Evolutionary conservation across 1,284 basidiomycete species (phyloP).

Genomic region (Papiliotrema nemorosa): DNA sequence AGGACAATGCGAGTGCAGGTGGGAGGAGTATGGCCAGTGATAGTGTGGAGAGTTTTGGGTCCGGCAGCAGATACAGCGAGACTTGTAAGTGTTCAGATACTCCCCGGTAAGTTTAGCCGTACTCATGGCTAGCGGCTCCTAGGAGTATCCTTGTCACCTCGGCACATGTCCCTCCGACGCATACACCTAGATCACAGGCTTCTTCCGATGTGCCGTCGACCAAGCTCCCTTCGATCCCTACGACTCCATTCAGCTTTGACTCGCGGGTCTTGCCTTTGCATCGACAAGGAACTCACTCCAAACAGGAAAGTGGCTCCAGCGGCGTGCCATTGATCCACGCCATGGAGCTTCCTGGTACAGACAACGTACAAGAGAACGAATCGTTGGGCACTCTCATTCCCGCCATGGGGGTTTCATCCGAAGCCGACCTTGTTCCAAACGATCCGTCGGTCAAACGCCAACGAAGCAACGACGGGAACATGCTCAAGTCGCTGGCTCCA

Average conservation of each 20-base stretch:
- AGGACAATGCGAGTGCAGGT: neutral
- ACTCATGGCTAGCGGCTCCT: neutral
- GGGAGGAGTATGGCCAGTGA: neutral
- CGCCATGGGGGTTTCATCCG: neutral
- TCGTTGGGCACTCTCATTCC: neutral
- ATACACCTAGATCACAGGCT: neutral
- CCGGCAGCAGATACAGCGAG: neutral
- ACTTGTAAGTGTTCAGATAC: slow-evolving; percentile 5
- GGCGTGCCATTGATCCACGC: neutral
- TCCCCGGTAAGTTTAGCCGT: neutral
- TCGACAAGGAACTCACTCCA: neutral
- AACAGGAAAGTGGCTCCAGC: neutral
- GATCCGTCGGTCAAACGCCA: too few relatives aligned
- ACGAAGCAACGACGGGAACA: too few relatives aligned
- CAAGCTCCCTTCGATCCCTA: neutral
- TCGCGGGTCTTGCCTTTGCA: neutral
- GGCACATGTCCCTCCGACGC: neutral
- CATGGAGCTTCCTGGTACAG: neutral
- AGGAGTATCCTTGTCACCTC: slow-evolving; percentile 1
- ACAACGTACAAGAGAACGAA: neutral
- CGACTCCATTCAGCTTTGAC: neutral
- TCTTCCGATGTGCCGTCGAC: neutral
- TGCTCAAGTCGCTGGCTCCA: too few relatives aligned
- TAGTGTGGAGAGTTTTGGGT: neutral
- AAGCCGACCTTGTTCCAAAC: neutral